Conservation (phyloP, 2,329 filamentous ascomycete genomes). For the Pseudogymnoascus sp. region DNA sequence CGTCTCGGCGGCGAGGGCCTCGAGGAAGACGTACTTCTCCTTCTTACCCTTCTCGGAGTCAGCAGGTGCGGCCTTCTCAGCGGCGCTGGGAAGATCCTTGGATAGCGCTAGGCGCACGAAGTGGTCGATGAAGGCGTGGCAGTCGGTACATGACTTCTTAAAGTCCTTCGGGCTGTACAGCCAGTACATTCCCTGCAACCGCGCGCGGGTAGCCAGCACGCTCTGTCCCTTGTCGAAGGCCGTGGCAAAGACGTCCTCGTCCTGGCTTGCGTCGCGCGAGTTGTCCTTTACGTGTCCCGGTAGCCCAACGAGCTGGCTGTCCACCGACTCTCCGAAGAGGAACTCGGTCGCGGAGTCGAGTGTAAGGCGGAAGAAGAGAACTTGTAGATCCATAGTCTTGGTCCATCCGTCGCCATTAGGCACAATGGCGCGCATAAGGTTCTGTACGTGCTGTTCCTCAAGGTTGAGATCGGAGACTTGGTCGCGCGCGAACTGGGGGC, state of each 20-base stretch:
- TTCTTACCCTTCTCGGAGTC: constrained; percentile 24
- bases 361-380: constrained; percentile 53
- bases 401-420: constrained; percentile 42
- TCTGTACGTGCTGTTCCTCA: constrained; percentile 60
- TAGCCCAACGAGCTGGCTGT: constrained; percentile 21
- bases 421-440: constrained; percentile 51
- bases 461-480: constrained; percentile 60
- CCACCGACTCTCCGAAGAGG: constrained; percentile 51
- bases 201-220: constrained; percentile 17
- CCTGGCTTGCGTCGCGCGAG: background rate
- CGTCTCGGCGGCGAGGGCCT: constrained; percentile 45
- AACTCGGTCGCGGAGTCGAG: constrained; percentile 48
- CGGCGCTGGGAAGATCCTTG: constrained; percentile 11
- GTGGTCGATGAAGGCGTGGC: constrained; percentile 39
- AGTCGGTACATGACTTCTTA: constrained; percentile 20
- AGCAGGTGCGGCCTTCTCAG: constrained; percentile 18
- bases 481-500: constrained; percentile 47
- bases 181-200: constrained; percentile 20
- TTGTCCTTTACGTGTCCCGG: constrained; percentile 5
- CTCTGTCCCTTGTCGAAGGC: constrained; percentile 41
- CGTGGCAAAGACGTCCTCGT: constrained; percentile 34
- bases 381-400: constrained; percentile 50
- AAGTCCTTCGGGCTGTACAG: constrained; percentile 30
- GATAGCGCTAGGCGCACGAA: constrained; percentile 36
- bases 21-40: constrained; percentile 42